Base-by-base conservation (phyloP, 257 asterid genomes). In the Ajuga chamaepitys region DNA sequence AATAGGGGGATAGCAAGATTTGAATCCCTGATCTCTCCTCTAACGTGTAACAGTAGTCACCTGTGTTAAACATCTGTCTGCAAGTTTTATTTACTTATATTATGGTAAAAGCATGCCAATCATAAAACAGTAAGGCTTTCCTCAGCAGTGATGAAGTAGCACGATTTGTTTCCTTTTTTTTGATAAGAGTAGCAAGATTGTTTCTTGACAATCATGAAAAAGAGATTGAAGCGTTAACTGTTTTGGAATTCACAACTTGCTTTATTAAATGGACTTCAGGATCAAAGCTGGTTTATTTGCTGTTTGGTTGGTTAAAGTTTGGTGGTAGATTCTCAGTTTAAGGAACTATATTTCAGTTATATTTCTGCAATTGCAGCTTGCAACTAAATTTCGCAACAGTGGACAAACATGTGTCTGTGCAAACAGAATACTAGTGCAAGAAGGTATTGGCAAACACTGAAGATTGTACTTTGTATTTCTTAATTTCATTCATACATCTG, bases 331-430 rank as follows among this genome's bases (percentile, higher is more conserved):
- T 70, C 61, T 48, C 64, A 12, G 58, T 44, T 64, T 50, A 46
- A 59, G 58, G 48, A 35, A 16, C 14, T 65, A 20, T 53, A 46
- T 60, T 67, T 57, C 44, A 59, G 57, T 73, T 46, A 66, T 59
- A 46, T 59, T 61, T 68, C 10, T 76, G 62, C 74, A 32, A 75
- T 74, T 80, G 82, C 94, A 91, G 98, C 67, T 94, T 70, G 96
- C 95, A 10, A 80, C 96, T 45, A 90, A 94, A 78, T 94, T 94
- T 79, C 95, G 96, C 10, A 94, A 94, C 79, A 94, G 95, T 75
- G 99, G 99, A 60, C 98, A 94, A 82, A 94, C 99, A 26, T 94
- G 99, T 66, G 93, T 94, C 46, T 94, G 99, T 46, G 99, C 99
- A 70, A 94, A 94, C 71, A 86, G 98, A 79, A 55, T 90, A 68